Evolutionary conservation across 192 early-diverging fungal species (phyloP).

Genomic region (Linderina pennispora): DNA sequence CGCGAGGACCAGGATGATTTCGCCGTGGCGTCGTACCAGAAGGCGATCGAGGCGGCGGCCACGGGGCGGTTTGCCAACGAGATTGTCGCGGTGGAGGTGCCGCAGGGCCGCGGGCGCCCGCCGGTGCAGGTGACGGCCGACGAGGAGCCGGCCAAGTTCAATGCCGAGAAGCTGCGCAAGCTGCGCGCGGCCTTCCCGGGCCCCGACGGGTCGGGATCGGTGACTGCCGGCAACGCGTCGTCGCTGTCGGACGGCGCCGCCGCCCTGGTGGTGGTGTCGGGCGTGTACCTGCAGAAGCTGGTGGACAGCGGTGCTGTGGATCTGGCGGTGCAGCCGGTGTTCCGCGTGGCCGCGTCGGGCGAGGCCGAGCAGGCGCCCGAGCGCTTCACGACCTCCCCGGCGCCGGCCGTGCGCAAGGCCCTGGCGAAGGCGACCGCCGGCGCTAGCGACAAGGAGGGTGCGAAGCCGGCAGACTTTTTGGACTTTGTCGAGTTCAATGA

Average conservation of each 20-base stretch:
- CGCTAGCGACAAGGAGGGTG: conserved; percentile 35
- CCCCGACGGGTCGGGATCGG: conserved; percentile 65
- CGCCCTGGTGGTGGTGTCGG: conserved; percentile 68
- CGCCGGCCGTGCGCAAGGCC: conserved; percentile 73
- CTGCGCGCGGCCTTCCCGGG: conserved; percentile 84
- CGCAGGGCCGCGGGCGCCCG: conserved; percentile 62
- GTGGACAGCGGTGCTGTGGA: conserved; percentile 32
- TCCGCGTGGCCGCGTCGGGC: conserved; percentile 59
- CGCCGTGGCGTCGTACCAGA: conserved; percentile 69
- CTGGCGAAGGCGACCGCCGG: conserved; percentile 52
- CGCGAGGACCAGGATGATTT: conserved; percentile 79
- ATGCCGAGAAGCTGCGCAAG: conserved; percentile 79
- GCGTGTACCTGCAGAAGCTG: conserved; percentile 47
- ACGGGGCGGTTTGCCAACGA: conserved; percentile 58
- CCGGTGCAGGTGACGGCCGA: conserved; percentile 53
- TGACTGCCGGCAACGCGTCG: conserved; percentile 86
- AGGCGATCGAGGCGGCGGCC: conserved; percentile 62
- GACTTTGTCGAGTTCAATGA: conserved; percentile 82
- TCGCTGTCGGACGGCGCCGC: conserved; percentile 76
- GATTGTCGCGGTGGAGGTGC: conserved; percentile 64
- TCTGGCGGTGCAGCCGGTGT: conserved; percentile 12
- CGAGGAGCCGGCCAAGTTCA: conserved; percentile 66
- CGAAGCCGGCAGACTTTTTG: conserved; percentile 51
- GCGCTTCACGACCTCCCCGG: conserved; percentile 69
- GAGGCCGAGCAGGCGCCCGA: conserved; percentile 70